These are phyloP conservation scores for Casuarina glauca DNA, from an alignment of 306 rosid species.

Conservation along the genomic window DNA sequence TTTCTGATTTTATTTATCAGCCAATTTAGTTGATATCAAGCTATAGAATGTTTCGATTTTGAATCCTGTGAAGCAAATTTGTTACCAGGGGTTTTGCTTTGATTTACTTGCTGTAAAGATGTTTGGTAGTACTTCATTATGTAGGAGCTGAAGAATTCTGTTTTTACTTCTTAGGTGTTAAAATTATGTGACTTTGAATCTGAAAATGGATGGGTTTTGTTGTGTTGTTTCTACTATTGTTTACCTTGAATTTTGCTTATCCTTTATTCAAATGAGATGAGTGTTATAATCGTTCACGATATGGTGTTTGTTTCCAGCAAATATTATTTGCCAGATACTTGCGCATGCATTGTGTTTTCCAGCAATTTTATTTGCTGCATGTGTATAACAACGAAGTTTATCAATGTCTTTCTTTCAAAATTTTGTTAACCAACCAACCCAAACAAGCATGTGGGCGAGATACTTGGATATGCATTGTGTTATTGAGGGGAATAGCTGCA, in stretches of 20 bases:
- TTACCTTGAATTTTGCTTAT: not conserved
- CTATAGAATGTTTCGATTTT: not conserved
- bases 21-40: not conserved
- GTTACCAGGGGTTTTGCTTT: too few relatives aligned
- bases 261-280: not conserved
- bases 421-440: not conserved
- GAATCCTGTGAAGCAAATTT: not conserved
- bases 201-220: not conserved
- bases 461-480: not conserved
- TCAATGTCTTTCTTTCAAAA: not conserved
- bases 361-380: slow-evolving; percentile 4
- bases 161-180: not conserved
- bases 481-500: not conserved
- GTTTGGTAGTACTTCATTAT: not conserved
- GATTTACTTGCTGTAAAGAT: not conserved
- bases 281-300: not conserved
- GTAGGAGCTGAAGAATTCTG: not conserved
- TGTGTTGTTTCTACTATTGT: not conserved
- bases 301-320: not conserved
- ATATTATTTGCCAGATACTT: not conserved
- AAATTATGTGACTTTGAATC: not conserved
- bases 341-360: too few relatives aligned
- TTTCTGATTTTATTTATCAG: not conserved
- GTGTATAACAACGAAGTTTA: not conserved
- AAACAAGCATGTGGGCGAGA: not conserved